A percentile compares a stretch with the other conserved stretches of the same genome.
These are phyloP conservation scores for Backusella parvicylindrica DNA, from an alignment of 192 early-diverging fungal species.

Conservation along the genomic window DNA sequence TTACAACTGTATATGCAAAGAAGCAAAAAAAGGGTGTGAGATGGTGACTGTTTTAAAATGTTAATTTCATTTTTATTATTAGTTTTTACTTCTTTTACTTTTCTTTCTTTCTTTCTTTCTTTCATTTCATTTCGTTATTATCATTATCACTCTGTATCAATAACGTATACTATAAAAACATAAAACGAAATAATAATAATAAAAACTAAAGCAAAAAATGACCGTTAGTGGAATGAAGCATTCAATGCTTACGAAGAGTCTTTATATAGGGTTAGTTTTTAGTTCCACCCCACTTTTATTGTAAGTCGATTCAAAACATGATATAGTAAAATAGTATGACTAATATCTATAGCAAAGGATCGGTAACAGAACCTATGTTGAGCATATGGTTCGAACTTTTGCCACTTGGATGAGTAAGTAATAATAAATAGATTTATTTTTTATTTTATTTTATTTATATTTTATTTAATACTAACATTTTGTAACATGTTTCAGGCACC, in stretches of 20 bases:
- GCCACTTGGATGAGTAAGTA: not conserved
- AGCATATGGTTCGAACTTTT: not conserved
- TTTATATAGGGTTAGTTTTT: not conserved
- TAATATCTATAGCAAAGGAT: not conserved
- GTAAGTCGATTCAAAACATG: not conserved
- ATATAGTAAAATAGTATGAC: not conserved
- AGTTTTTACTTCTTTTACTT: not conserved
- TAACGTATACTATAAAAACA: not conserved
- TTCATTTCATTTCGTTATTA: not conserved
- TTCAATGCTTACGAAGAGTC: not conserved
- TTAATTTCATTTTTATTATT: not conserved
- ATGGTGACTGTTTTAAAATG: not conserved
- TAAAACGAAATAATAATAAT: not conserved
- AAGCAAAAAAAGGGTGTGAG: not conserved
- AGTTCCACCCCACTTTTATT: not conserved
- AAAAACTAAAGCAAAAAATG: not conserved
- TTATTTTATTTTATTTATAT: not conserved
- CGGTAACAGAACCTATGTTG: not conserved
- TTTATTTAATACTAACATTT: not conserved
- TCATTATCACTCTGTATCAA: not conserved
- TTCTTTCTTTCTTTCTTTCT: not conserved
- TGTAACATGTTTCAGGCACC: slow-evolving; percentile 6
- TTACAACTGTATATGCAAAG: not conserved
- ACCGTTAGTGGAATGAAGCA: not conserved
- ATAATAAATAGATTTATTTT: not conserved